Conservation (phyloP, 306 rosid genomes). For the Ceratonia siliqua region DNA sequence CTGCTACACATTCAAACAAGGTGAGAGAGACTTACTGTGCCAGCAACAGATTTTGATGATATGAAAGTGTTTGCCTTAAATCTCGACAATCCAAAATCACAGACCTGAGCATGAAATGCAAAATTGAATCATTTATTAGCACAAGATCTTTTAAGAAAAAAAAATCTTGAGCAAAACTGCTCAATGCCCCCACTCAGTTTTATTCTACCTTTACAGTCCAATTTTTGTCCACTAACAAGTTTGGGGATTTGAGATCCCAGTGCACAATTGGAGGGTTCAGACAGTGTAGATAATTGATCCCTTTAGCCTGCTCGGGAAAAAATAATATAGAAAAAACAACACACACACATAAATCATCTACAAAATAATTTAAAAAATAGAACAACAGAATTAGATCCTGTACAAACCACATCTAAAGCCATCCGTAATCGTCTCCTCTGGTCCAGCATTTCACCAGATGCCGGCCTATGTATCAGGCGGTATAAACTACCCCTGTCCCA, state of each 20-base stretch:
- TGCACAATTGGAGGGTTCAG: constrained; percentile 88
- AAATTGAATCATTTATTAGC: background rate
- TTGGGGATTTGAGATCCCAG: constrained; percentile 98
- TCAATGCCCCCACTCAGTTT: background rate
- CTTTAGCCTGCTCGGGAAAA: constrained; percentile 72
- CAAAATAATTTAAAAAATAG: background rate
- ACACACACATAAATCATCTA: constrained; percentile 19
- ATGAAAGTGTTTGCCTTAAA: constrained; percentile 89
- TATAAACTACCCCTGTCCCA: constrained; percentile 80
- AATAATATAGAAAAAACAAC: no score
- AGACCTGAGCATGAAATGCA: constrained; percentile 56
- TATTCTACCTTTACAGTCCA: constrained; percentile 85
- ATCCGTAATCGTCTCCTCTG: constrained; percentile 81
- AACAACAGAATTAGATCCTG: constrained; percentile 18
- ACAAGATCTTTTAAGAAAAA: background rate
- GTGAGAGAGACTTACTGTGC: constrained; percentile 66
- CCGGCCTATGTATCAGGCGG: constrained; percentile 86
- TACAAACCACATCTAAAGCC: constrained; percentile 87
- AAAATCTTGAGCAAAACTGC: no score
- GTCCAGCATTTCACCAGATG: constrained; percentile 77
- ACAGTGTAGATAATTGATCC: constrained; percentile 91
- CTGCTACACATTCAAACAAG: background rate
- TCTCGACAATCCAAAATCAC: constrained; percentile 96
- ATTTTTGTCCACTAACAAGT: constrained; percentile 86
- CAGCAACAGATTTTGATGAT: constrained; percentile 92